Conservation (phyloP, 2,329 filamentous ascomycete genomes). For the Paramyrothecium sp. region DNA sequence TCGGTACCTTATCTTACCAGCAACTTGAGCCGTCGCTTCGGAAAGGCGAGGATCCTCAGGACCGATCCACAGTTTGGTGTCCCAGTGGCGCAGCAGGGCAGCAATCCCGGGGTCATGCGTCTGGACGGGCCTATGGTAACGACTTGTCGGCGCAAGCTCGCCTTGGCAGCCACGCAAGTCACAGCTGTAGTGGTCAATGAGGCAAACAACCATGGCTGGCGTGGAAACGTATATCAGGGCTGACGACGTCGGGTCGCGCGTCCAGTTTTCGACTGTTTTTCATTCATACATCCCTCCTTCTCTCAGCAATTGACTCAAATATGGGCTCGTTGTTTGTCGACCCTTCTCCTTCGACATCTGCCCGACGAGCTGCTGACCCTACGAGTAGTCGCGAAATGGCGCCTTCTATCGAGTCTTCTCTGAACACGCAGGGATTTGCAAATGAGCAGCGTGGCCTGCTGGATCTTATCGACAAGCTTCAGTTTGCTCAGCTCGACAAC, state of each 20-base stretch:
- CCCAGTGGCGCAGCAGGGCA: not conserved
- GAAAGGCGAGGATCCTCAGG: too few species aligned
- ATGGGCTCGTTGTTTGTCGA: not conserved
- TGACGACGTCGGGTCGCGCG: not conserved
- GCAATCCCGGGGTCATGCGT: not conserved
- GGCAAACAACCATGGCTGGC: not conserved
- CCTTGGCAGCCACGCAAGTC: constrained; percentile 1
- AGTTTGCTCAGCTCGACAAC: constrained; percentile 50
- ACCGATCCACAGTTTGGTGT: not conserved
- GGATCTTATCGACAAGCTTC: constrained; percentile 56
- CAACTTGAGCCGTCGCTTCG: too few species aligned
- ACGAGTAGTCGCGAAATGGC: constrained; percentile 29
- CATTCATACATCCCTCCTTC: not conserved
- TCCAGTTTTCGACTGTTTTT: not conserved
- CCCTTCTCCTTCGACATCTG: not conserved
- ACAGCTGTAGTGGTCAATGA: not conserved
- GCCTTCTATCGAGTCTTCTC: constrained; percentile 44
- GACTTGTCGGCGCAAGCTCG: not conserved
- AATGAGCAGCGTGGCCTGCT: constrained; percentile 56
- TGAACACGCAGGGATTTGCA: constrained; percentile 48
- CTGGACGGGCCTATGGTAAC: not conserved
- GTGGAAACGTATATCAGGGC: not conserved
- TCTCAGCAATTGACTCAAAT: not conserved
- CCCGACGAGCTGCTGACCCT: constrained; percentile 6
- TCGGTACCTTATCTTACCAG: too few species aligned